Evolutionary conservation across 2,329 filamentous ascomycete genomes (phyloP), one percentile per base, ranked within the genome.

Genomic region (Boeremia lycopersici): DNA sequence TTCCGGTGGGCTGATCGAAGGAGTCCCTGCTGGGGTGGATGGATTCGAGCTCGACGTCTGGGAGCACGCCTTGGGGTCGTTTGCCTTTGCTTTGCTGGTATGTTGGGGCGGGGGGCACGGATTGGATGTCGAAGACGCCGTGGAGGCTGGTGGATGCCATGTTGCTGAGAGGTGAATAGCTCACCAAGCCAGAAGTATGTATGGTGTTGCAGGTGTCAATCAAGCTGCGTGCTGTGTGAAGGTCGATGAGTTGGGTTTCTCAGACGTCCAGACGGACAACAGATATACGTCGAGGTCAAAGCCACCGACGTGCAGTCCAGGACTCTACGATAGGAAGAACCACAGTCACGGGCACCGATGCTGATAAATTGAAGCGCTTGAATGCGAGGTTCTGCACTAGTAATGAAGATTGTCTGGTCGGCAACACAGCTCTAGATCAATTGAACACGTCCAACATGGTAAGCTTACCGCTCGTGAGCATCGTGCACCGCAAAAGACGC

Each of bases 81-180:
- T 60, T 56, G 12, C 53, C 45, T 36, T 57, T 60, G 38, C 38
- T 54, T 48, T 73, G 72, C 34, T 68, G 69, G 47, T 58, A 68
- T 36, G 75, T 74, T 7, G 75, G 68, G 25, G 75, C 71, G 10
- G 77, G 78, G 30, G 68, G 59, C 6, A 62, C 55, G 45, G 73
- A 71, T 35, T 81, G 76, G 25, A 81, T 74, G 40, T 78, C 72
- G 47, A 81, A 69, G 25, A 80, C 64, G 17, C 74, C 70, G 17
- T 75, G 75, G 23, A 81, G 67, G 60, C 61, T 19, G 56, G 69
- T 43, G 11, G 74, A 60, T 38, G 74, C 62, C 74, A 78, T 78
- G 15, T 33, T 73, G 54, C 8, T 6, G 19, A n/a, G 13, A 34
- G 23, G 8, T 31, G 10, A 23, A 23, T 23, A 5, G 13, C n/a